Base-by-base conservation (phyloP, 2,329 filamentous ascomycete genomes). In the Fusarium sp. region DNA sequence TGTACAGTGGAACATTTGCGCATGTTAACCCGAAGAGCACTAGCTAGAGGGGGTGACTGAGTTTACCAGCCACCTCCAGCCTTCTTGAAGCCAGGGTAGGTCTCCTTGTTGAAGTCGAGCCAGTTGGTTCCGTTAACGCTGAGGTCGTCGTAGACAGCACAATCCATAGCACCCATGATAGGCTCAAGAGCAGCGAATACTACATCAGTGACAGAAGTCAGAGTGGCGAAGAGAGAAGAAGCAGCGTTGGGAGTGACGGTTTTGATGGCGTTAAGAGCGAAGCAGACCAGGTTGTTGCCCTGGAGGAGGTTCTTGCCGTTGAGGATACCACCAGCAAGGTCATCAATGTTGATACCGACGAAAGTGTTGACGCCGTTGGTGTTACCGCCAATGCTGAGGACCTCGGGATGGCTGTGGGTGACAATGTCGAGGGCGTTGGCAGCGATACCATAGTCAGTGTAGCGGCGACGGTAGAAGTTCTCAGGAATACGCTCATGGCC, bases 401-500 rank as follows among this genome's bases (percentile, higher is more conserved):
- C 79, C 22, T 81, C 75, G 0, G 83, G 83, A 52, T 86, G 79
- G 67, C 82, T 77, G 18, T 76, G 9, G 3, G 81, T 74, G 8
- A 82, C 55, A 7, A 84, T 68, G 68, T 86, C 85, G 8, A 81
- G 60, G 40, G 78, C 77, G 47, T 80, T 75, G 27, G 81, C 77
- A 8, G 85, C 71, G 10, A 86, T 77, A n/a, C 82, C 81, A 60
- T 86, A 88, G 51, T 86, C 84, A 1, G 80, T 73, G 43, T 81
- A 81, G 6, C 66, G 66, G 16, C 70, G 70, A 27, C 74, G 73
- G 75, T 84, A 88, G 83, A 85, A 88, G 75, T 87, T 87, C 25
- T 82, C 79, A 0, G 86, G 86, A 44, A 88, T 85, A 6, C 81
- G 79, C 69, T 88, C 85, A 71, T 82, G 82, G n/a, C 86, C 86